A percentile compares a stretch with the other conserved stretches of the same genome.
These are phyloP conservation scores for Mycena crocata DNA, from an alignment of 768 basidiomycete genomes.

Conservation along the genomic window DNA sequence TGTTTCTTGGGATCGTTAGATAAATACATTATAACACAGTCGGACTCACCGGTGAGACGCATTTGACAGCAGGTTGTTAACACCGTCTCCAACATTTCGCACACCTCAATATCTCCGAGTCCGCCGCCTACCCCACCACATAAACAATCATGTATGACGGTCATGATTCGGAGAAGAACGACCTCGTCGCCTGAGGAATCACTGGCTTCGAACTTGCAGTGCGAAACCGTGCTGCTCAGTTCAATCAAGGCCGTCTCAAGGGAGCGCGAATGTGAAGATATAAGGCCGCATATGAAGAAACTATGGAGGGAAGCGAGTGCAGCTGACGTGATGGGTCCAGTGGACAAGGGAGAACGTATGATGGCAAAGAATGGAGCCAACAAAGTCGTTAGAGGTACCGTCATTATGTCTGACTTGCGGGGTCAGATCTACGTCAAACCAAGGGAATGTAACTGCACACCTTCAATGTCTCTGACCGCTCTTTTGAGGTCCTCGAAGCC, in stretches of 20 bases:
- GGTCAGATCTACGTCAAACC: conserved; percentile 20
- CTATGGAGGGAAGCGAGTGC: conserved; percentile 89
- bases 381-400: conserved; percentile 69
- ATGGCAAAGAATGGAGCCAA: conserved; percentile 93
- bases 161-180: conserved; percentile 91
- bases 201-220: conserved; percentile 98
- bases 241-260: conserved; percentile 80
- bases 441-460: conserved; percentile 48
- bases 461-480: conserved; percentile 74
- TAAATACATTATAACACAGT: background rate
- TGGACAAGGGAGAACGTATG: conserved; percentile 93
- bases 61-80: conserved; percentile 97
- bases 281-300: conserved; percentile 85
- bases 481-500: conserved; percentile 91
- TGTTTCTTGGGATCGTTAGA: conserved; percentile 66
- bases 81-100: conserved; percentile 98
- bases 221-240: conserved; percentile 89
- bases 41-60: conserved; percentile 86
- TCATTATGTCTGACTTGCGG: conserved; percentile 62
- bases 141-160: conserved; percentile 87
- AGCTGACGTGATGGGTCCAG: conserved; percentile 96
- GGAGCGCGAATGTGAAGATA: conserved; percentile 64
- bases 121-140: conserved; percentile 74
- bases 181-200: conserved; percentile 98
- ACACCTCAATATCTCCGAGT: conserved; percentile 93